Conservation (phyloP, 2,329 filamentous ascomycete genomes). For the Arthrobotrys conoides region DNA sequence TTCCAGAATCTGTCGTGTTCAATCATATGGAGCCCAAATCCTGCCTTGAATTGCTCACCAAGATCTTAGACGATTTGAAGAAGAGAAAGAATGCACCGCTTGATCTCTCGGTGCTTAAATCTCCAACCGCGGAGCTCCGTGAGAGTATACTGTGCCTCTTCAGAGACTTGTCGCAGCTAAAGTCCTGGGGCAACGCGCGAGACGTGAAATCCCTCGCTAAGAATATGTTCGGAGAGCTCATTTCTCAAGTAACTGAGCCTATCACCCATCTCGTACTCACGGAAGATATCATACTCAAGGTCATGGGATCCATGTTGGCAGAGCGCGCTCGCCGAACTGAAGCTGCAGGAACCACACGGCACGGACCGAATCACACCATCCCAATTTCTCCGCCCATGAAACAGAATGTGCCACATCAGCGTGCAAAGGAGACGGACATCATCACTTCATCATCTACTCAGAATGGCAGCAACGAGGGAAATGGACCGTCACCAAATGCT, state of each 20-base stretch:
- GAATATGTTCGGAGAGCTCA: constrained; percentile 69
- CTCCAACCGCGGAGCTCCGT: constrained; percentile 43
- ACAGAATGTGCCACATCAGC: constrained; percentile 37
- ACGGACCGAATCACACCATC: constrained; percentile 31
- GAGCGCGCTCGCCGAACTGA: constrained; percentile 60
- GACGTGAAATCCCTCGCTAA: constrained; percentile 74
- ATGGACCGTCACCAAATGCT: constrained; percentile 36
- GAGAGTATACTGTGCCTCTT: constrained; percentile 66
- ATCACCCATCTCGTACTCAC: constrained; percentile 61
- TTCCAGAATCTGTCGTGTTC: constrained; percentile 76
- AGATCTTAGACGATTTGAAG: constrained; percentile 61
- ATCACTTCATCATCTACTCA: constrained; percentile 38
- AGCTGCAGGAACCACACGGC: constrained; percentile 35
- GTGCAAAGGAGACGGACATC: constrained; percentile 33
- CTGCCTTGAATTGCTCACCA: constrained; percentile 69
- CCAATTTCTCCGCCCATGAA: constrained; percentile 24
- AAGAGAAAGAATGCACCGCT: constrained; percentile 64
- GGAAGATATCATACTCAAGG: constrained; percentile 56
- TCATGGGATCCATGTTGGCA: constrained; percentile 63
- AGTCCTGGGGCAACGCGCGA: constrained; percentile 76
- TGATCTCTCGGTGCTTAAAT: constrained; percentile 59
- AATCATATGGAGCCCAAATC: constrained; percentile 67
- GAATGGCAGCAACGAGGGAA: constrained; percentile 29
- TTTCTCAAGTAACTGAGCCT: constrained; percentile 61
- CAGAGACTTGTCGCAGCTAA: constrained; percentile 67